Evolutionary conservation across 176 grass and related monocot genomes (phyloP).

Genomic region (Tillandsia leiboldiana): DNA sequence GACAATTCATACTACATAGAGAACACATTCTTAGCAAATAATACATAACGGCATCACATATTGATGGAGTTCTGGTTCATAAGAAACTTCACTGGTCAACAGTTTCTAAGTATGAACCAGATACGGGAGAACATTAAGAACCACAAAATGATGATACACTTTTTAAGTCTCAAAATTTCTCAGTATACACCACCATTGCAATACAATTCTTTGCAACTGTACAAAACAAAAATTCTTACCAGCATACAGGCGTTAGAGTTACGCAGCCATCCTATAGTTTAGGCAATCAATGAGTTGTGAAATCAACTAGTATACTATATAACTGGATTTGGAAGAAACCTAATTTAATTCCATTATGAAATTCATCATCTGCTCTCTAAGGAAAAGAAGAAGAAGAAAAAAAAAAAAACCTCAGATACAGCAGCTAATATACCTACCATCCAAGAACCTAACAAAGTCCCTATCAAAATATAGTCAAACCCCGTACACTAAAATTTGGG

Average conservation of each 20-base stretch:
- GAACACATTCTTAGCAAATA: too few species aligned
- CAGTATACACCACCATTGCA: too few species aligned
- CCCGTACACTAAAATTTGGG: neutral
- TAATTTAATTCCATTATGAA: neutral
- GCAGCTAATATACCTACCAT: neutral
- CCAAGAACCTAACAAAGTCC: neutral
- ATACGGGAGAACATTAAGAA: too few species aligned
- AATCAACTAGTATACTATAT: neutral
- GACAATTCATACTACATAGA: too few species aligned
- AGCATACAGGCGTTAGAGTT: too few species aligned
- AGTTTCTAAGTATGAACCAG: too few species aligned
- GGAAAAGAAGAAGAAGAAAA: neutral
- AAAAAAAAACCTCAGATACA: neutral
- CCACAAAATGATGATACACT: too few species aligned
- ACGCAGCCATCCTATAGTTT: too few species aligned
- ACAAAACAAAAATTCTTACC: neutral
- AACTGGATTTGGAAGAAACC: neutral
- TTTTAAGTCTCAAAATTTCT: too few species aligned
- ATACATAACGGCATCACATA: too few species aligned
- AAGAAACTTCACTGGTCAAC: too few species aligned
- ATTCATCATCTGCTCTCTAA: neutral
- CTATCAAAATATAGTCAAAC: neutral
- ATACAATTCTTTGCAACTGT: neutral
- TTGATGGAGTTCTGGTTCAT: too few species aligned
- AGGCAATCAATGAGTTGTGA: neutral